A percentile compares a stretch with the other conserved stretches of the same genome.
phyloP scores from a whole-genome alignment of 306 rosid genomes.

The Sesbania bispinosa region DNA sequence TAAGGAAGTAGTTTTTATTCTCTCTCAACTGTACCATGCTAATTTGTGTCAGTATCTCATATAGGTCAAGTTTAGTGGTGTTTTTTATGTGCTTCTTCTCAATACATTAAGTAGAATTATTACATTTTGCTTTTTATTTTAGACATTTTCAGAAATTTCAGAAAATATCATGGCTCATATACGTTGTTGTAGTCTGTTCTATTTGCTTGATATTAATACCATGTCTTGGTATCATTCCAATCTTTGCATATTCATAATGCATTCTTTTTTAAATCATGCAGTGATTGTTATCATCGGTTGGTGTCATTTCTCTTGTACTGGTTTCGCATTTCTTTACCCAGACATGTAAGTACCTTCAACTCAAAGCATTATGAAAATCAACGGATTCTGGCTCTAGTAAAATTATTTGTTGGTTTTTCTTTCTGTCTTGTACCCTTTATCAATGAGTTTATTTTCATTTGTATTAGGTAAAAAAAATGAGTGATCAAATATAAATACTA shows the following conservation, averaged over 20 bases:
- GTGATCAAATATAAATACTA: not conserved
- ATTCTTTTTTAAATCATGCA: slow-evolving; percentile 41
- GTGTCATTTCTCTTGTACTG: slow-evolving; percentile 84
- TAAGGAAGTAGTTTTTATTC: not conserved
- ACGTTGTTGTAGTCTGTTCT: no score
- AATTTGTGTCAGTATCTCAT: not conserved
- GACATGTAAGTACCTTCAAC: slow-evolving; percentile 49
- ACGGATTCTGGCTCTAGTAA: not conserved
- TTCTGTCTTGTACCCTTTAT: not conserved
- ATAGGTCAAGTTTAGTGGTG: no score
- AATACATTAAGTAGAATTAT: no score
- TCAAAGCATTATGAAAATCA: not conserved
- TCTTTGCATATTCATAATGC: not conserved
- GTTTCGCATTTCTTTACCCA: slow-evolving; percentile 73
- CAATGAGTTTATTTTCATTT: not conserved
- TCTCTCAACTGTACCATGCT: not conserved
- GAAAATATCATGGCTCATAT: no score
- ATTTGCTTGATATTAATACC: not conserved
- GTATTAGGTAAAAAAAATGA: not conserved
- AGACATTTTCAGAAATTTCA: no score
- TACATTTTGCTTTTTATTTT: no score
- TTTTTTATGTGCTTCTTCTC: no score
- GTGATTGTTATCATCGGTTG: slow-evolving; percentile 73
- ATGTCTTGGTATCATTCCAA: not conserved
- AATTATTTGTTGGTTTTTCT: not conserved